Evolutionary conservation across 208 protist genomes (phyloP).

Genomic region (Acanthamoeba sp.): DNA sequence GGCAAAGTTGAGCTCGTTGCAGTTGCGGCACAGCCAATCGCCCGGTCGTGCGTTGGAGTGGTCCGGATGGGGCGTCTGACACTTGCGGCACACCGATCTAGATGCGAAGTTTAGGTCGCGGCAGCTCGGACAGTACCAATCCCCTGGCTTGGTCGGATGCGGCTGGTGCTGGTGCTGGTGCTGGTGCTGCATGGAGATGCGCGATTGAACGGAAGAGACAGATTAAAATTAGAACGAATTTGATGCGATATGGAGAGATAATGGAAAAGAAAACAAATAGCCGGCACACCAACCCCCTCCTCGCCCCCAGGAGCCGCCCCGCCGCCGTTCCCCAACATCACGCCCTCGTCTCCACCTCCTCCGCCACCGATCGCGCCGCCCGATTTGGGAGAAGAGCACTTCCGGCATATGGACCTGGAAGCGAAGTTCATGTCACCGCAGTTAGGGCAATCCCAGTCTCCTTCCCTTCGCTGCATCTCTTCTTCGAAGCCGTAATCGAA

Average conservation of each 20-base stretch:
- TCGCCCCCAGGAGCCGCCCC: slow-evolving; percentile 27
- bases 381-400: slow-evolving; percentile 47
- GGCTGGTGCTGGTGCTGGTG: not conserved
- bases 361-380: slow-evolving; percentile 1
- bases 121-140: slow-evolving; percentile 70
- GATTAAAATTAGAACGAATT: not conserved
- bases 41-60: slow-evolving; percentile 36
- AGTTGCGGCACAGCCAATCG: slow-evolving; percentile 65
- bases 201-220: not conserved
- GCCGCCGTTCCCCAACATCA: slow-evolving; percentile 30
- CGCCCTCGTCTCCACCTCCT: slow-evolving; percentile 46
- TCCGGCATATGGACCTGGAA: slow-evolving; percentile 56
- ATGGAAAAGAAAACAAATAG: not conserved
- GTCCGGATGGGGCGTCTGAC: slow-evolving; percentile 42
- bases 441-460: slow-evolving; percentile 66
- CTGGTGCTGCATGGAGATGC: not conserved
- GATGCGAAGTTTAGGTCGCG: slow-evolving; percentile 64
- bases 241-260: not conserved
- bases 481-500: not conserved
- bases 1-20: slow-evolving; percentile 62
- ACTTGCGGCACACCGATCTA: slow-evolving; percentile 41
- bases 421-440: slow-evolving; percentile 69
- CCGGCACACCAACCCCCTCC: slow-evolving; percentile 51
- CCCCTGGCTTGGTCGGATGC: slow-evolving; percentile 34
- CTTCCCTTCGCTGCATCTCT: slow-evolving; percentile 21